phyloP scores from a whole-genome alignment of 1,284 basidiomycete genomes.

The Moniliophthora roreri region DNA sequence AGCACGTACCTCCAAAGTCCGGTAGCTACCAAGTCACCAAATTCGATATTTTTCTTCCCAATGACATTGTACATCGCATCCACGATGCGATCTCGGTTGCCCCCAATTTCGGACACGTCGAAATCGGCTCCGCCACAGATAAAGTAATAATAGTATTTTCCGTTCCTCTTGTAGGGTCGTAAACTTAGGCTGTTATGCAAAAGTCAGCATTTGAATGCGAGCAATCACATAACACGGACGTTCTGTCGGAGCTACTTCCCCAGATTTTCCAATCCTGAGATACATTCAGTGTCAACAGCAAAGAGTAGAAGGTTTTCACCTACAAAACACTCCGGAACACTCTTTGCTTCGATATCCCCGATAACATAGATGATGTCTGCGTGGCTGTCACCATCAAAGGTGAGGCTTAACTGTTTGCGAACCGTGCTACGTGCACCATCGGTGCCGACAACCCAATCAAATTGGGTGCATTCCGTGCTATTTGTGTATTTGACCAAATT shows the following conservation, averaged over 20 bases:
- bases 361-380: slow-evolving; percentile 31
- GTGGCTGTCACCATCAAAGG: slow-evolving; percentile 43
- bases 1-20: slow-evolving; percentile 7
- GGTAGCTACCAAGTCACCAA: slow-evolving; percentile 25
- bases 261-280: too few species aligned
- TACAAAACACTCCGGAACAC: slow-evolving; percentile 29
- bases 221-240: too few species aligned
- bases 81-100: slow-evolving; percentile 21
- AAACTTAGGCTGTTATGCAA: too few species aligned
- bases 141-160: too few species aligned
- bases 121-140: slow-evolving; percentile 14
- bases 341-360: slow-evolving; percentile 37
- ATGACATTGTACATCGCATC: slow-evolving; percentile 22
- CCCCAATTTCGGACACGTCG: slow-evolving; percentile 25
- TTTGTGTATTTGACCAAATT: slow-evolving; percentile 20
- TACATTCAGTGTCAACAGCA: background rate
- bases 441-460: slow-evolving; percentile 33
- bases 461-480: slow-evolving; percentile 17
- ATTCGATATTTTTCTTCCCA: slow-evolving; percentile 24
- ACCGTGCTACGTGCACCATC: slow-evolving; percentile 38
- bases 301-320: background rate
- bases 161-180: too few species aligned
- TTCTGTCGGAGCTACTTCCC: too few species aligned
- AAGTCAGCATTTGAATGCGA: too few species aligned
- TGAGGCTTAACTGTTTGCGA: slow-evolving; percentile 40